These are phyloP conservation scores for Candida sanyaensis DNA, from an alignment of 1,139 yeast species.

Conservation along the genomic window DNA sequence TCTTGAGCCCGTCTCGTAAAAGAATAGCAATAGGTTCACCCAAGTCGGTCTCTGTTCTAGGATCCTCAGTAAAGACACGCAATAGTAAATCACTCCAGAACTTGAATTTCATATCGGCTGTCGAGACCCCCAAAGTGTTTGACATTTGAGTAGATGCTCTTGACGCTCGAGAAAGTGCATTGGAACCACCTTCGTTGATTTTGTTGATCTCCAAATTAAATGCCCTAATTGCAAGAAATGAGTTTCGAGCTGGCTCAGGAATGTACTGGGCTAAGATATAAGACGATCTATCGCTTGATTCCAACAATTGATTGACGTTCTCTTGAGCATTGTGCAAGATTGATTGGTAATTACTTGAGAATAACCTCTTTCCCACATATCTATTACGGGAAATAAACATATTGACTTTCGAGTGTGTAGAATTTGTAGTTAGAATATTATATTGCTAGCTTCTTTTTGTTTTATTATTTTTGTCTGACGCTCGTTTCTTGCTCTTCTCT, in stretches of 20 bases:
- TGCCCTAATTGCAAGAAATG: constrained; percentile 68
- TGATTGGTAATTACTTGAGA: constrained; percentile 7
- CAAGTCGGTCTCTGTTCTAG: constrained; percentile 36
- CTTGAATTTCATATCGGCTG: constrained; percentile 56
- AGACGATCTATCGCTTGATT: constrained; percentile 62
- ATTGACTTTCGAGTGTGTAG: too few species aligned
- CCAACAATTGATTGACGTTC: constrained; percentile 43
- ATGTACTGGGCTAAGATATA: constrained; percentile 67
- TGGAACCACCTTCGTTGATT: constrained; percentile 50
- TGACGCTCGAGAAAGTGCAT: constrained; percentile 32
- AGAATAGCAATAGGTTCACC: constrained; percentile 72
- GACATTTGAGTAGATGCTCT: constrained; percentile 33
- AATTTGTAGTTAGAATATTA: neutral
- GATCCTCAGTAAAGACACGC: constrained; percentile 38
- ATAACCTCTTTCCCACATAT: neutral
- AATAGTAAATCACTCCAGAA: constrained; percentile 61
- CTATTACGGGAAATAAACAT: constrained; percentile 1
- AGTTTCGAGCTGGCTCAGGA: constrained; percentile 66
- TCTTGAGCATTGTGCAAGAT: constrained; percentile 39
- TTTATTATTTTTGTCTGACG: constrained; percentile 1
- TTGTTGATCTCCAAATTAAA: constrained; percentile 70
- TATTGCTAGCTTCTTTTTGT: neutral
- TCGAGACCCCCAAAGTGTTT: constrained; percentile 40
- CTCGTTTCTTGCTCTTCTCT: too few species aligned
- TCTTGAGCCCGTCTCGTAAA: constrained; percentile 48